Percentiles rank a stretch among this genome's conserved stretches.
These are phyloP conservation scores for Ambrosiella beaveri DNA, from an alignment of 2,329 filamentous ascomycete genomes.

Conservation along the genomic window DNA sequence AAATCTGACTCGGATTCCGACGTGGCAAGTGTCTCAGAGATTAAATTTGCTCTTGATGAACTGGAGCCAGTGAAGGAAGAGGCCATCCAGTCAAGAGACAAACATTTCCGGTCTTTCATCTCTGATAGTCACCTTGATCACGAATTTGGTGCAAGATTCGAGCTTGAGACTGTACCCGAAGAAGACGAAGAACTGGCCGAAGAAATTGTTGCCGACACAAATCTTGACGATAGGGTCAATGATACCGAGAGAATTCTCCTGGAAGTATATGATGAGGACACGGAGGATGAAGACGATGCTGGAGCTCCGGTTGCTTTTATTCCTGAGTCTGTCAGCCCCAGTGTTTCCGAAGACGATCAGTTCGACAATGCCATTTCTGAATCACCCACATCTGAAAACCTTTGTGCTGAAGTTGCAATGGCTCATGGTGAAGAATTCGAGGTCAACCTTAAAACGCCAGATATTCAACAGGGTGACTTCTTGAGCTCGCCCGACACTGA, in stretches of 20 bases:
- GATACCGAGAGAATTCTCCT: background rate
- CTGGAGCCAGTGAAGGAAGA: background rate
- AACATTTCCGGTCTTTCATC: background rate
- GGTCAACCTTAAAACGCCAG: background rate
- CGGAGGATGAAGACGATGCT: slow-evolving; percentile 5
- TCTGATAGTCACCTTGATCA: background rate
- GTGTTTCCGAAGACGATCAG: background rate
- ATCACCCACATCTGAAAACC: background rate
- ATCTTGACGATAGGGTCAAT: no score
- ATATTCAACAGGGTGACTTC: background rate
- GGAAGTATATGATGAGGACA: background rate
- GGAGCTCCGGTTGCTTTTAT: background rate
- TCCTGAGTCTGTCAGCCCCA: background rate
- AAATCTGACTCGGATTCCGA: background rate
- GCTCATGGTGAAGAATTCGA: background rate
- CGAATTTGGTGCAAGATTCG: slow-evolving; percentile 2
- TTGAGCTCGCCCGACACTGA: background rate
- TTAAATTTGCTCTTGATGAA: background rate
- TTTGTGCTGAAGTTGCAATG: no score
- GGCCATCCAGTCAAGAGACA: background rate
- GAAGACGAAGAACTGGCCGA: slow-evolving; percentile 3
- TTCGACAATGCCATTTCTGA: background rate
- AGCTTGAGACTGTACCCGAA: slow-evolving; percentile 5
- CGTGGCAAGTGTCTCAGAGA: background rate
- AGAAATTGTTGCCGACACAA: background rate